Base-by-base conservation (phyloP, 1,284 basidiomycete species). In the Papiliotrema flavescens region DNA sequence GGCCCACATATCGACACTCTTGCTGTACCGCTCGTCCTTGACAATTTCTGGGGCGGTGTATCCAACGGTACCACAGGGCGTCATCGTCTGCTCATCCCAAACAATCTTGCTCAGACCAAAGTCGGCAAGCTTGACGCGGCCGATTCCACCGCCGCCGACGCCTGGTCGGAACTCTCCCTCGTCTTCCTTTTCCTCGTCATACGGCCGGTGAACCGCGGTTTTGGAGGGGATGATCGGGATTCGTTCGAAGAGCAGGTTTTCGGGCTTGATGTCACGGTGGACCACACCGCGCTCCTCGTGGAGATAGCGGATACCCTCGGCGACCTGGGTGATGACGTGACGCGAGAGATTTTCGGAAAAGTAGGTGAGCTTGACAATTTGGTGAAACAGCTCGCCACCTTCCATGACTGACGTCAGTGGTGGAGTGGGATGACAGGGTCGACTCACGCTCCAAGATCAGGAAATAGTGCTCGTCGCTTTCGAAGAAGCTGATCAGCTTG, bases 1-100 rank as follows among this genome's bases (percentile, higher is more conserved):
- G 2, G 96, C 96, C 96, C 96, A 99, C 96, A 98, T 98, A 75
- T 99, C 96, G 53, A 98, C 96, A 67, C 88, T 91, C 79, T 97
- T 98, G 74, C 88, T 91, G 75, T 99, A 99, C 24, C 95, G 84
- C 79, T 99, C 94, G 74, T 98, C 96, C 79, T 98, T 98, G 69
- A 99, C 96, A 61, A 99, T 99, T 78, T 99, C 96, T 2, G 96
- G 96, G 3, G 96, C 96, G 2, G 96, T 98, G 78, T 99, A 99
- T 4, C 96, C 96, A 26, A 98, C 95, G 1, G 96, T 99, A 32
- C 96, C 96, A 70, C 96, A 99, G 20, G 96, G 96, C 24, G 96
- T 99, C 88, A 93, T 96, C 11, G 96, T 99, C 76, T 96, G 88
- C 74, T 98, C 92, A 72, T 96, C 89, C 96, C 96, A 99, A 4